Conservation (phyloP, 495 filamentous ascomycete genomes). For the Halenospora varia region DNA sequence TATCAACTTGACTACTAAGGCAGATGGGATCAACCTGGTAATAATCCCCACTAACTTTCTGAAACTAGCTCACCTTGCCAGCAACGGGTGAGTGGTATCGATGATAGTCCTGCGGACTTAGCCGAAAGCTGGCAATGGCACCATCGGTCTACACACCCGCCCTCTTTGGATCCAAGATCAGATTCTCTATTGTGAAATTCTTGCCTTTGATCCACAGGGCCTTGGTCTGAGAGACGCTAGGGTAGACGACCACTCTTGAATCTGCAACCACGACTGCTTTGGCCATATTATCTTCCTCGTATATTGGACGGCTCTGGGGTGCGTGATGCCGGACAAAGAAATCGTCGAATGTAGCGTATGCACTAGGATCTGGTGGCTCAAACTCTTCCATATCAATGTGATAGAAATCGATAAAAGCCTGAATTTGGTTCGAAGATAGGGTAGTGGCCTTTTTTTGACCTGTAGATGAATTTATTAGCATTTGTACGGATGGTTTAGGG, state of each 20-base stretch:
- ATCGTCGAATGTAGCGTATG: slow-evolving; percentile 35
- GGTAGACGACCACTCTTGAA: slow-evolving; percentile 32
- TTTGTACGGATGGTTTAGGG: no score
- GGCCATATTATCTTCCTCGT: slow-evolving; percentile 22
- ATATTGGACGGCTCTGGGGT: slow-evolving; percentile 29
- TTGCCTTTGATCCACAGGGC: slow-evolving; percentile 40
- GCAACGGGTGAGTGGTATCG: slow-evolving; percentile 41
- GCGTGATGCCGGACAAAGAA: slow-evolving; percentile 40
- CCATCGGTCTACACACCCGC: slow-evolving; percentile 32
- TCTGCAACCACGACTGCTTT: slow-evolving; percentile 36
- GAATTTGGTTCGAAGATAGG: slow-evolving; percentile 23
- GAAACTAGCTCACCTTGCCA: slow-evolving; percentile 29
- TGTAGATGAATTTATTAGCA: no score
- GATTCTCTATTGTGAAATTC: slow-evolving; percentile 37
- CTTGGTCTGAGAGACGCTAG: slow-evolving; percentile 29
- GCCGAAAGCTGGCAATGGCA: slow-evolving; percentile 35
- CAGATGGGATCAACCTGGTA: slow-evolving; percentile 99
- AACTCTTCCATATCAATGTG: slow-evolving; percentile 36
- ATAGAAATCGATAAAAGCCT: slow-evolving; percentile 34
- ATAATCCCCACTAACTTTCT: slow-evolving; percentile 72
- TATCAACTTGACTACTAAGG: slow-evolving; percentile 86
- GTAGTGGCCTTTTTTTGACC: neutral
- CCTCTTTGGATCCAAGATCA: slow-evolving; percentile 30
- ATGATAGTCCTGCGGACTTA: slow-evolving; percentile 43
- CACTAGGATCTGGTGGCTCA: slow-evolving; percentile 29